These are phyloP conservation scores for Penicillium robsamsonii DNA, from an alignment of 495 filamentous ascomycete genomes.

Conservation along the genomic window DNA sequence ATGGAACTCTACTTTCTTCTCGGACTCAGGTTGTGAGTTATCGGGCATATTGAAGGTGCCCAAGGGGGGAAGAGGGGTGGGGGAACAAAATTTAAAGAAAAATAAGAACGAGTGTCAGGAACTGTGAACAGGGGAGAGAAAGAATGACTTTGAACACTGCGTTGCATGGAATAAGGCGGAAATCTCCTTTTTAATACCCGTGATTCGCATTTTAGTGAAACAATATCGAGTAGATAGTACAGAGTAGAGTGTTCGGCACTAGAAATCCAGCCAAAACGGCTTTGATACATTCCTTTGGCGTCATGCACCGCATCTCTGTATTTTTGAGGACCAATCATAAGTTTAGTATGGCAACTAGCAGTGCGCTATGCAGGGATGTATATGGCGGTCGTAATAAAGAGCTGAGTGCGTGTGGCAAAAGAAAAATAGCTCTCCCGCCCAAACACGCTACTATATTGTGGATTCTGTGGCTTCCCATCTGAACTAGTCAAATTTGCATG, in stretches of 20 bases:
- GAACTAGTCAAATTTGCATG: neutral
- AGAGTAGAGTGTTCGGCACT: neutral
- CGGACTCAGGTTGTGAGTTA: neutral
- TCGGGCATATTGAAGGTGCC: neutral
- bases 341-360: neutral
- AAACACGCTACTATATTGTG: neutral
- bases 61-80: neutral
- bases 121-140: neutral
- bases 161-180: neutral
- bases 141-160: neutral
- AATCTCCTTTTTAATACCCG: neutral
- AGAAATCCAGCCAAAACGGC: neutral
- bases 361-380: slow-evolving; percentile 2
- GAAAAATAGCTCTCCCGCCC: neutral
- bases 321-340: slow-evolving; percentile 1
- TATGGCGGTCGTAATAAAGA: slow-evolving; percentile 8
- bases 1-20: neutral
- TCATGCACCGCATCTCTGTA: neutral
- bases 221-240: neutral
- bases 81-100: too few relatives aligned
- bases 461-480: neutral
- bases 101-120: neutral
- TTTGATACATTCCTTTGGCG: neutral
- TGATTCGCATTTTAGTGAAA: neutral
- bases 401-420: neutral